Evolutionary conservation across 2,329 filamentous ascomycete genomes (phyloP), one percentile per base, ranked within the genome.

Genomic region (Colletotrichum costaricense): DNA sequence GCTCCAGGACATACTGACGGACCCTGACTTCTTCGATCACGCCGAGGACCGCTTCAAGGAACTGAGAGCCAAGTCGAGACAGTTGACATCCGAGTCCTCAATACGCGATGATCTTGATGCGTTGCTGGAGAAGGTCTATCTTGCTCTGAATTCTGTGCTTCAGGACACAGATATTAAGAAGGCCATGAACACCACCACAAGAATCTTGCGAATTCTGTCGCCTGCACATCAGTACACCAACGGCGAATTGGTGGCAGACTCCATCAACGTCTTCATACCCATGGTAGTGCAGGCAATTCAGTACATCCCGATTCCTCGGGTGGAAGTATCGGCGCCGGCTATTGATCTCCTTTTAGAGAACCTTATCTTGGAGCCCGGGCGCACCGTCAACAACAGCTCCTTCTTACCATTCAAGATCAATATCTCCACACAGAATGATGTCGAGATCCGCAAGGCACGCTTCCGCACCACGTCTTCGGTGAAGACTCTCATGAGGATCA

Each of bases 301-400:
- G 80, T 95, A 95, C 82, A 85, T 98, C 4, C 96, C 96, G 0
- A 97, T 98, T 65, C 95, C 95, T 0, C 92, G 96, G 5, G 83
- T 98, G n/a, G 96, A 98, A 81, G 87, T 98, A 5, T 93, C 94
- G 0, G 93, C 93, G 4, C 95, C 95, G 0, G 91, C 94, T 42
- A 87, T 97, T 67, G 95, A 98, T 77, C 88, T 98, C 5, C 85
- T 98, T 1, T 85, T 98, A 2, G 96, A 98, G 80, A 98, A 97
- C 76, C 86, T 98, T 38, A 93, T 98, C 73, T 88, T 98, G 38
- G 94, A 98, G 79, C 96, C 96, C 0, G 96, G 96, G 7, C 88
- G 88, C 70, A 97, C 95, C 0, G 88, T 97, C 78, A 96, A 98
- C 80, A 86, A 93, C 74, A 94, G 93, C 3, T 98, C 95, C 0